Conservation (phyloP, 73 alveolate species). For the Effrenium voratum region DNA sequence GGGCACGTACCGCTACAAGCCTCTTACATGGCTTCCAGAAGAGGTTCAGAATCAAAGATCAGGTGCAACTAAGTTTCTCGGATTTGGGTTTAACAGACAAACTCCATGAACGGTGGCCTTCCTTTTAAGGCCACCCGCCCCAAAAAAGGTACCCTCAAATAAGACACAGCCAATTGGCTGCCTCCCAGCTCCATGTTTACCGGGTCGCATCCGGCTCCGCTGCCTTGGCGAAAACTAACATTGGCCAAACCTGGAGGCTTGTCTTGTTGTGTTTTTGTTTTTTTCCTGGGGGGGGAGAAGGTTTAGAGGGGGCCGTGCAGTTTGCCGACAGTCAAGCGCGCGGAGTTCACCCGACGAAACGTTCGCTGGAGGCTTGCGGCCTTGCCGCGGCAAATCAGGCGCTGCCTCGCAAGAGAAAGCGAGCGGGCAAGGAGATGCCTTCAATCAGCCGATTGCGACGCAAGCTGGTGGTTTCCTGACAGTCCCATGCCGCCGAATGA, state of each 20-base stretch:
- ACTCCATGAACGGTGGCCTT: too few species aligned
- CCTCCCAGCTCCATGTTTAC: too few species aligned
- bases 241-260: background rate
- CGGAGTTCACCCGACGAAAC: too few species aligned
- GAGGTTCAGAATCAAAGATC: too few species aligned
- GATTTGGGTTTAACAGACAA: too few species aligned
- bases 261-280: background rate
- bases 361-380: background rate
- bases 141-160: too few species aligned
- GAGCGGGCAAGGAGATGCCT: background rate
- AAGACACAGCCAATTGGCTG: too few species aligned
- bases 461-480: background rate
- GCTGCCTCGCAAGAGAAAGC: background rate
- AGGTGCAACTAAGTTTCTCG: too few species aligned
- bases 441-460: background rate
- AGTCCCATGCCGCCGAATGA: background rate
- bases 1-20: too few species aligned
- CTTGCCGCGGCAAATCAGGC: conserved; percentile 59
- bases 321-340: background rate
- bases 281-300: background rate
- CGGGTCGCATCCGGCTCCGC: background rate
- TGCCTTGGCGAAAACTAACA: background rate
- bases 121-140: too few species aligned
- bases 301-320: background rate
- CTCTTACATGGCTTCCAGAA: too few species aligned